Percentiles rank a stretch among this genome's conserved stretches.
These are phyloP conservation scores for Glonium stellatum DNA, from an alignment of 495 filamentous ascomycete species.

Conservation along the genomic window DNA sequence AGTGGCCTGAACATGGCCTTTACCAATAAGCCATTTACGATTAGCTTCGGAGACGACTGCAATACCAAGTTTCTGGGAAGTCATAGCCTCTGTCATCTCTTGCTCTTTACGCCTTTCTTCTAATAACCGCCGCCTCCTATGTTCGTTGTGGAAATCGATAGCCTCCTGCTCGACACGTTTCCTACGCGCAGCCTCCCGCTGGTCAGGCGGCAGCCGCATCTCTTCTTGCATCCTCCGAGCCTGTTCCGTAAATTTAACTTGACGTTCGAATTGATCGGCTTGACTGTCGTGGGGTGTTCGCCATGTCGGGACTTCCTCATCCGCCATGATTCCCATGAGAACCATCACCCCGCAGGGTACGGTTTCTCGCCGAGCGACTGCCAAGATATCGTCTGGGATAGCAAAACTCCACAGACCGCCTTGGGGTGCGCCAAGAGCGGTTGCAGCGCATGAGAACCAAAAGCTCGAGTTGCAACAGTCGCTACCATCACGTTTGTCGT, in stretches of 20 bases:
- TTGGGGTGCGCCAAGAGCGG: slow-evolving; percentile 45
- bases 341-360: slow-evolving; percentile 59
- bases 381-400: slow-evolving; percentile 47
- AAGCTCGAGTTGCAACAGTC: slow-evolving; percentile 35
- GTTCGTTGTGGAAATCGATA: slow-evolving; percentile 18
- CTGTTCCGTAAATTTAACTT: slow-evolving; percentile 39
- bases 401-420: slow-evolving; percentile 56
- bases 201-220: slow-evolving; percentile 39
- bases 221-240: slow-evolving; percentile 41
- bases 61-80: slow-evolving; percentile 50
- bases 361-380: slow-evolving; percentile 46
- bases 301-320: slow-evolving; percentile 52
- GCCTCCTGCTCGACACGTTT: slow-evolving; percentile 39
- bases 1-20: slow-evolving; percentile 27
- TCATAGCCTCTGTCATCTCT: slow-evolving; percentile 47
- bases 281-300: slow-evolving; percentile 40
- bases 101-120: slow-evolving; percentile 39
- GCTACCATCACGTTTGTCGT: slow-evolving; percentile 3
- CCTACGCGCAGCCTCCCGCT: slow-evolving; percentile 35
- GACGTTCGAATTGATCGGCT: slow-evolving; percentile 31
- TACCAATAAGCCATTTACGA: slow-evolving; percentile 42
- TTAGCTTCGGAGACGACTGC: slow-evolving; percentile 45
- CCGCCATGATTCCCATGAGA: slow-evolving; percentile 45
- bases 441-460: slow-evolving; percentile 54
- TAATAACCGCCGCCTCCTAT: slow-evolving; percentile 7